A percentile compares a stretch with the other conserved stretches of the same genome.
Evolutionary conservation across 2,329 filamentous ascomycete species (phyloP).

Genomic region (Claviceps spartinae): DNA sequence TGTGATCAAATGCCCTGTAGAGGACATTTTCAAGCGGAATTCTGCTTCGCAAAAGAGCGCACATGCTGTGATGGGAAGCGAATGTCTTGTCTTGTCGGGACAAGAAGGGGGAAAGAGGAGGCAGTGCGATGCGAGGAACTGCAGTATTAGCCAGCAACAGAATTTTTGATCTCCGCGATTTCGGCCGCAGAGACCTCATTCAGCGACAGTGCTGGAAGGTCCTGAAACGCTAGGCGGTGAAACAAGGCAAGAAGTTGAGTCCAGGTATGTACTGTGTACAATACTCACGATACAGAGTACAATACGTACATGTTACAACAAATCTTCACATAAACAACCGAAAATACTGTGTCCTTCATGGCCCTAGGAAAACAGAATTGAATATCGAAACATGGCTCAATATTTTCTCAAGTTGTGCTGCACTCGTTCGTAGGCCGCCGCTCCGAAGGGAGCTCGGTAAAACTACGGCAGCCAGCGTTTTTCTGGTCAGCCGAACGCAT

Average conservation of each 20-base stretch:
- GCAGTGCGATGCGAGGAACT: background rate
- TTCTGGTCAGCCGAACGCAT: background rate
- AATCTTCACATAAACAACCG: no score
- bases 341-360: no score
- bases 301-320: no score
- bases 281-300: no score
- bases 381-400: no score
- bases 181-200: conserved; percentile 18
- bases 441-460: conserved; percentile 17
- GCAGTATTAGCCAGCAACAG: conserved; percentile 19
- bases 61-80: conserved; percentile 26
- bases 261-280: no score
- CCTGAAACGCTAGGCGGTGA: no score
- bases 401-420: no score
- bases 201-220: background rate
- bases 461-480: conserved; percentile 19
- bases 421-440: no score
- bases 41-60: conserved; percentile 30
- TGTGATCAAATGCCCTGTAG: conserved; percentile 26
- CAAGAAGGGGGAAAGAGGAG: conserved; percentile 11
- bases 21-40: conserved; percentile 27
- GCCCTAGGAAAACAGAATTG: no score
- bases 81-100: conserved; percentile 14
- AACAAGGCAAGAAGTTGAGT: no score
- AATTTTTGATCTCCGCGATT: conserved; percentile 26